Conservation (phyloP, 331 rosid species). For the Arachis monticola region DNA sequence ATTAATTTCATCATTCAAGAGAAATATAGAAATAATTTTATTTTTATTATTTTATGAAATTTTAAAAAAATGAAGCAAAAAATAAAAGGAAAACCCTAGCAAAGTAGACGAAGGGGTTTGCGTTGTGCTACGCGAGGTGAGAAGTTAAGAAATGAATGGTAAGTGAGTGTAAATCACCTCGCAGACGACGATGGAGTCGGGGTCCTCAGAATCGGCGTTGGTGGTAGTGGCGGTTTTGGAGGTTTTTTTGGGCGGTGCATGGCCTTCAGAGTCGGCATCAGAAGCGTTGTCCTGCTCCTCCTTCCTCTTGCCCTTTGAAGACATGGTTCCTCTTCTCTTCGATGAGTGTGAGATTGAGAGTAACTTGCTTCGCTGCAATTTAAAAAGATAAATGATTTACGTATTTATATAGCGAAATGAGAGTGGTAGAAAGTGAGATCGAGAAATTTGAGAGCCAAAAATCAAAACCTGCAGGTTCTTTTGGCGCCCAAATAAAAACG, state of each 20-base stretch:
- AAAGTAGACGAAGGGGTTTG: not conserved
- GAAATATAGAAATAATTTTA: no score
- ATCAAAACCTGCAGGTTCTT: slow-evolving; percentile 30
- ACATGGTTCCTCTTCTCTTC: slow-evolving; percentile 50
- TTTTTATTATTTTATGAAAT: no score
- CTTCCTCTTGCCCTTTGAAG: slow-evolving; percentile 74
- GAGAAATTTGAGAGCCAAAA: not conserved
- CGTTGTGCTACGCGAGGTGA: no score
- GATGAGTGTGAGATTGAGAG: not conserved
- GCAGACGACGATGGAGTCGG: slow-evolving; percentile 61
- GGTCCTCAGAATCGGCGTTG: slow-evolving; percentile 46
- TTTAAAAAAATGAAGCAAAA: not conserved
- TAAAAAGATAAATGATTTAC: not conserved
- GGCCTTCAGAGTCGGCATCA: slow-evolving; percentile 62
- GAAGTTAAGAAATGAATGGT: not conserved
- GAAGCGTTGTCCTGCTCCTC: slow-evolving; percentile 56
- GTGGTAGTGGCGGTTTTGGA: slow-evolving; percentile 35
- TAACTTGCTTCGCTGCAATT: not conserved
- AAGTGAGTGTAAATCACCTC: slow-evolving; percentile 43
- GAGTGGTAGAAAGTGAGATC: no score
- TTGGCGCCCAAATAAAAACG: slow-evolving; percentile 44
- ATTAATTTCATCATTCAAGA: slow-evolving; percentile 1
- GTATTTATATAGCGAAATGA: not conserved
- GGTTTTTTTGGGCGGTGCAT: slow-evolving; percentile 58
- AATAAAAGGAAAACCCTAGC: slow-evolving; percentile 28